phyloP scores from a whole-genome alignment of 1,139 yeast genomes.

The Pichia sp. region DNA sequence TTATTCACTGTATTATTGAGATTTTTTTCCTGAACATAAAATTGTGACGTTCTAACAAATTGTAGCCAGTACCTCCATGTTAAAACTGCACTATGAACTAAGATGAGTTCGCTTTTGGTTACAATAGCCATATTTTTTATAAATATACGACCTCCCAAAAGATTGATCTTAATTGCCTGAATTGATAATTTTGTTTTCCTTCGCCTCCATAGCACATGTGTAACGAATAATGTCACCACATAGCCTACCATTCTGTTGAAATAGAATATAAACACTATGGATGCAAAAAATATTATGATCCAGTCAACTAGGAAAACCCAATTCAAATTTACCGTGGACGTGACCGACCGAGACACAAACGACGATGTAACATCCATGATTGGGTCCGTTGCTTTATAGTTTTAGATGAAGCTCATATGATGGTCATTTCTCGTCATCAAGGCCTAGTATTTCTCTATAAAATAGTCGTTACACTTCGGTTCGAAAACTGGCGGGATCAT shows the following conservation, averaged over 20 bases:
- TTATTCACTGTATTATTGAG: slow-evolving; percentile 38
- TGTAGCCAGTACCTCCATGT: slow-evolving; percentile 92
- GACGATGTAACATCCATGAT: slow-evolving; percentile 19
- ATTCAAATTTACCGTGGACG: slow-evolving; percentile 27
- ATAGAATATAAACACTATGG: slow-evolving; percentile 66
- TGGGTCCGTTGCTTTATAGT: background rate
- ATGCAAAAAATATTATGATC: slow-evolving; percentile 61
- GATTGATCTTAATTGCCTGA: slow-evolving; percentile 69
- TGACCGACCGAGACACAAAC: slow-evolving; percentile 27
- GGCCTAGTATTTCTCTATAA: background rate
- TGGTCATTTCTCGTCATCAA: too few relatives aligned
- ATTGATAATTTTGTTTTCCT: slow-evolving; percentile 54
- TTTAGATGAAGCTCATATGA: too few relatives aligned
- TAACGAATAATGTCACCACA: slow-evolving; percentile 46
- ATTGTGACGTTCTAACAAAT: slow-evolving; percentile 46
- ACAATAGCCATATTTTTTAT: slow-evolving; percentile 70
- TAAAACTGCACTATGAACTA: slow-evolving; percentile 63
- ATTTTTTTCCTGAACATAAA: slow-evolving; percentile 27
- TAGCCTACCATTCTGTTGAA: slow-evolving; percentile 73
- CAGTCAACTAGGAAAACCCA: slow-evolving; percentile 87
- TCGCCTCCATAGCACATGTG: slow-evolving; percentile 60
- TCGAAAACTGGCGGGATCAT: background rate
- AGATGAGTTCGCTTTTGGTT: slow-evolving; percentile 65
- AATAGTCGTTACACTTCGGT: background rate
- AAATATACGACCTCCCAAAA: slow-evolving; percentile 77